Base-by-base conservation (phyloP, 139 green algal genomes). In the Haematococcus sp. region DNA sequence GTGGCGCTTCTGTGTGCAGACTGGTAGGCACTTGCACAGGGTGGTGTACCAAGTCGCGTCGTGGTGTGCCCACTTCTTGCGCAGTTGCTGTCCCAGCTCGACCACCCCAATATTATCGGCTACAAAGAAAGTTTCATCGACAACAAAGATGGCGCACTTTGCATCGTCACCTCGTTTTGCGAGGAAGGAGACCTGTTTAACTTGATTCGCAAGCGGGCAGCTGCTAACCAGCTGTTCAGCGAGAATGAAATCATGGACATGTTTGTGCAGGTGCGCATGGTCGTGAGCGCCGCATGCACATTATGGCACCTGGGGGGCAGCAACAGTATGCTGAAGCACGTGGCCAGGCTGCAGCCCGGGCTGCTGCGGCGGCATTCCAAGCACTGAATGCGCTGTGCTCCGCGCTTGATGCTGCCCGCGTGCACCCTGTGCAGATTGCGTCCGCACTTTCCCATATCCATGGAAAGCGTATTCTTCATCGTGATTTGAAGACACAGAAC, bases 401-500 rank as follows among this genome's bases (percentile, higher is more conserved):
- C n/a, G n/a, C n/a, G n/a, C n/a, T n/a, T n/a, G n/a, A n/a, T n/a
- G n/a, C n/a, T 54, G 30, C 30, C 30, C 17, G 17, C 32, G 2
- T 20, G 35, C 34, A 33, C n/a, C 31, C 11, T 70, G 34, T 70
- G 68, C 80, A 91, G 86, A 83, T 87, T 66, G 83, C 82, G 1
- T 81, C 73, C 1, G 80, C 84, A 2, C 75, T 92, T 40, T 71
- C 76, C 63, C 84, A 89, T 71, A 88, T 92, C 27, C 87, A 92
- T 73, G 73, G 49, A 54, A 83, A 83, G 61, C 72, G 75, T 19
- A 76, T 92, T 40, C 44, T 92, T 55, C 87, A 92, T 58, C 60
- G 87, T 1, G 89, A 92, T 63, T 63, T 91, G 23, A 94, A 92
- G 76, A 86, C 88, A 0, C 88, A 94, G 63, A 96, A 96, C 81